Base-by-base conservation (phyloP, 2,329 filamentous ascomycete species). In the Fusarium nygamai region DNA sequence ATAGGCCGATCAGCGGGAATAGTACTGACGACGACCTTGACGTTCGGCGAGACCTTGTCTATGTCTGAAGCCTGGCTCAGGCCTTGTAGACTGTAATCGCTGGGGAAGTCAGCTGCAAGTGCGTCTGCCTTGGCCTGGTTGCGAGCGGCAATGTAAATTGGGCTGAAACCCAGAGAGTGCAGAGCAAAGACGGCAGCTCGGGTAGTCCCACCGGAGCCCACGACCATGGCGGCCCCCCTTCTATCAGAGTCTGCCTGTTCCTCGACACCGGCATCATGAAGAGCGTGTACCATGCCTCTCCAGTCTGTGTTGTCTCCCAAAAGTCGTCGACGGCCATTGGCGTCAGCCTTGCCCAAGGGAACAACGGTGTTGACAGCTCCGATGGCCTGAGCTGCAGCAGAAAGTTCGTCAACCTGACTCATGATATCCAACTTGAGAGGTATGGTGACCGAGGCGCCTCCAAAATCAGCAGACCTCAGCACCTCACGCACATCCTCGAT, bases 321-420 rank as follows among this genome's bases (percentile, higher is more conserved):
- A 7, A 98, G 89, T 8, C 86, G 88, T 56, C 83, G 83, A 62
- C 86, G 82, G 8, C 84, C 85, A 7, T 82, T 85, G 13, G 76
- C 79, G 13, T 84, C 80, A 10, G 57, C 33, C 80, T 80, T 20
- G 56, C 61, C 36, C 7, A 89, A 80, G 1, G 93, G 92, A 34
- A 98, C 90, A 78, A 99, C 92, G 24, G 96, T 99, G 85, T 99
- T 99, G 73, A 98, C 93, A 7, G 96, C 96, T 29, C 96, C 96
- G 71, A 99, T 98, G 36, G 90, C 86, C 73, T 90, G 89, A 20
- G 95, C 96, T 61, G 96, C 92, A 36, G 92, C 89, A 1, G 94
- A 92, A 66, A 98, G 87, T 61, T 92, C 90, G 80, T 98, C 95
- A 20, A 99, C 86, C 10, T 96, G 84, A 1, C 89, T 87, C 84